These are phyloP conservation scores for Acacia melanoxylon DNA, from an alignment of 306 rosid species.

Conservation along the genomic window DNA sequence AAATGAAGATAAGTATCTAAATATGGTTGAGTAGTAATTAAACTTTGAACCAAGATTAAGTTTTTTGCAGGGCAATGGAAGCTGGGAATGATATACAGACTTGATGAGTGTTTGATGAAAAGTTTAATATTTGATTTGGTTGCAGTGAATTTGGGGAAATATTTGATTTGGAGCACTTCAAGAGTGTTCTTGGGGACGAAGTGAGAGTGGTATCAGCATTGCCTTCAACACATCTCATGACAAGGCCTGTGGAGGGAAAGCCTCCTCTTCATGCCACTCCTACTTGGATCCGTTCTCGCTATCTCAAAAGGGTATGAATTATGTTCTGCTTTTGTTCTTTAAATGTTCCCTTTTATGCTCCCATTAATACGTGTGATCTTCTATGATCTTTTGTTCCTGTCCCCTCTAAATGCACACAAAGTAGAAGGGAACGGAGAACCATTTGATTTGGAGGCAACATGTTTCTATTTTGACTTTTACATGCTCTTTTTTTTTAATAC, in stretches of 20 bases:
- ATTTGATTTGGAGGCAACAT: background rate
- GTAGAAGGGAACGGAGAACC: background rate
- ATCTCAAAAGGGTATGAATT: slow-evolving; percentile 70
- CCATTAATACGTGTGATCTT: slow-evolving; percentile 26
- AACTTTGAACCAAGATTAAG: background rate
- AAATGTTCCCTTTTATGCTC: background rate
- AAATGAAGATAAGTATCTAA: background rate
- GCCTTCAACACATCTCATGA: slow-evolving; percentile 92
- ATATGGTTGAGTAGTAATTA: background rate
- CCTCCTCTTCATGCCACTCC: slow-evolving; percentile 81
- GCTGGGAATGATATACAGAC: background rate
- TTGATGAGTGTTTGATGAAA: background rate
- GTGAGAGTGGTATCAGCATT: slow-evolving; percentile 78
- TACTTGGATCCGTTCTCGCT: slow-evolving; percentile 80
- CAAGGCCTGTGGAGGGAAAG: slow-evolving; percentile 81
- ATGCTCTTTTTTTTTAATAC: background rate
- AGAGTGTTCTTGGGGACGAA: slow-evolving; percentile 71
- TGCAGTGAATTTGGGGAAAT: slow-evolving; percentile 96
- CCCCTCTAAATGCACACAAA: slow-evolving; percentile 33
- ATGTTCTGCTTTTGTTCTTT: background rate
- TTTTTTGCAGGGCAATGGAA: background rate
- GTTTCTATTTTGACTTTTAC: background rate
- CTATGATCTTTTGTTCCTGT: slow-evolving; percentile 67
- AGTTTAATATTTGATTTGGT: slow-evolving; percentile 26
- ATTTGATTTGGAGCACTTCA: slow-evolving; percentile 95